These are phyloP conservation scores for Sorghum bicolor DNA, from an alignment of 176 grass and related monocot species.

Conservation along the genomic window Sorghum_bicolor_NCBIv3 NC_012870.2:65868501-65869000, in stretches of 20 bases:
- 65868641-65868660: background rate
- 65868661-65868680: background rate
- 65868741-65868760: background rate
- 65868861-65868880: conserved; percentile 97
- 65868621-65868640: background rate
- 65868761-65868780: background rate
- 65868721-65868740: background rate
- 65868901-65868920: conserved; percentile 90
- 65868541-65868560: background rate
- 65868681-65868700: background rate
- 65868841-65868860: conserved; percentile 27
- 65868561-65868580: background rate
- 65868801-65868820: background rate
- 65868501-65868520: background rate
- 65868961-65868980: conserved; percentile 91
- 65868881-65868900: conserved; percentile 92
- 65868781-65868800: background rate
- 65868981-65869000: conserved; percentile 98
- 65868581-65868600: conserved; percentile 6
- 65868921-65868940: conserved; percentile 86
- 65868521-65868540: background rate
- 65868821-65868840: conserved; percentile 17
- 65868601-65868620: conserved; percentile 19
- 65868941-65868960: conserved; percentile 78
- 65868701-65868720: background rate